Evolutionary conservation across 2,329 filamentous ascomycete species (phyloP).

Genomic region (Aspergillus sp.): DNA sequence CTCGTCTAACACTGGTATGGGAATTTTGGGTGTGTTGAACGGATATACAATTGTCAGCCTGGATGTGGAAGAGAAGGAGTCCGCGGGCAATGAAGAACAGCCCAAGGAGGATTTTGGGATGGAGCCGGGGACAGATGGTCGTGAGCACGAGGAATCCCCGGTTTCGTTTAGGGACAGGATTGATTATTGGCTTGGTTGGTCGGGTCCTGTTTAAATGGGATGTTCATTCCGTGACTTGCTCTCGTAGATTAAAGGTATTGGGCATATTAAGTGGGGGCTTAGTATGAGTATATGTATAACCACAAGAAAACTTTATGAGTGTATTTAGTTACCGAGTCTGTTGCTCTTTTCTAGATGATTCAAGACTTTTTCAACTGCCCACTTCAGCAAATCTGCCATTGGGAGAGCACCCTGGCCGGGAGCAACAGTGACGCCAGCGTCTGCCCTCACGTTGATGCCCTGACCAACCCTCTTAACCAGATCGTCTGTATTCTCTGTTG

Average conservation of each 20-base stretch:
- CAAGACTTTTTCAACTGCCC: constrained; percentile 67
- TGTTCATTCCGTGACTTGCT: background rate
- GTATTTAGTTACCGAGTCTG: background rate
- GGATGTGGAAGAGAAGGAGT: background rate
- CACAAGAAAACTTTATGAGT: background rate
- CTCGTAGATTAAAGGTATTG: background rate
- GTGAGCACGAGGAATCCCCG: background rate
- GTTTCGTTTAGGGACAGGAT: constrained; percentile 25
- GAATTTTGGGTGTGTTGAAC: background rate
- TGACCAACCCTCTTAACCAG: constrained; percentile 31
- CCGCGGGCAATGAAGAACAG: background rate
- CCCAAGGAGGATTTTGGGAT: background rate
- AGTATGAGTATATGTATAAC: background rate
- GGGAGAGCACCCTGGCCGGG: constrained; percentile 55
- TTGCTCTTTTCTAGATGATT: constrained; percentile 23
- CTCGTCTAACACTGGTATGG: background rate
- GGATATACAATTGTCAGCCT: background rate
- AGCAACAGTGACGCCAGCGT: constrained; percentile 46
- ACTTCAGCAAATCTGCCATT: constrained; percentile 64
- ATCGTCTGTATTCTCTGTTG: constrained; percentile 21
- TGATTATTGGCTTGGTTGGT: constrained; percentile 36
- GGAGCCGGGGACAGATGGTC: background rate
- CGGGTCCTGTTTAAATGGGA: constrained; percentile 19
- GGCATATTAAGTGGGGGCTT: background rate
- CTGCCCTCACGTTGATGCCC: constrained; percentile 44